A percentile compares a stretch with the other conserved stretches of the same genome.
Evolutionary conservation across 495 filamentous ascomycete genomes (phyloP).

Genomic region (Hyaloscypha hepaticicola): DNA sequence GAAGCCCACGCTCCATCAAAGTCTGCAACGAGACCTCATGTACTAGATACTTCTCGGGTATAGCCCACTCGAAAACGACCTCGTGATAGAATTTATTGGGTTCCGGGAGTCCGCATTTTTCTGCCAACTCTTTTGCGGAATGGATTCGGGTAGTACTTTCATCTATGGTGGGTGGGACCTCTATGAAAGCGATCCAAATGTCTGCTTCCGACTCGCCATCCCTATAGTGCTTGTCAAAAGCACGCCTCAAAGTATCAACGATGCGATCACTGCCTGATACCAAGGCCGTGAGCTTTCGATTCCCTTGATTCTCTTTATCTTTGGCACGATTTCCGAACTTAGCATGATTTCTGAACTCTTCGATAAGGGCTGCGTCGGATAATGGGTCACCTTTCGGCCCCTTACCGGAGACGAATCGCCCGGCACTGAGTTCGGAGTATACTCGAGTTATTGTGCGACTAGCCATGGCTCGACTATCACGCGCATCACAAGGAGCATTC

Average conservation of each 20-base stretch:
- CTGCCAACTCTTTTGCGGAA: constrained; percentile 19
- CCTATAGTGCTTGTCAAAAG: constrained; percentile 23
- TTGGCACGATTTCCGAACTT: constrained; percentile 17
- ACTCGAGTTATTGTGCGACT: constrained; percentile 17
- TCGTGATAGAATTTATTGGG: constrained; percentile 15
- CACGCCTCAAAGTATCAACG: constrained; percentile 18
- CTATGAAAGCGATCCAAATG: constrained; percentile 26
- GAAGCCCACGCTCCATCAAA: constrained; percentile 23
- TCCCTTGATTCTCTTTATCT: too few relatives aligned
- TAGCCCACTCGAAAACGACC: constrained; percentile 26
- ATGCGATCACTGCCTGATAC: constrained; percentile 20
- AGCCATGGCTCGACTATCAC: constrained; percentile 10
- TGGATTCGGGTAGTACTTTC: constrained; percentile 13
- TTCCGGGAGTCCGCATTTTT: constrained; percentile 8
- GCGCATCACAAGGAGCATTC: constrained; percentile 7
- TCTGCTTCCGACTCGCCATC: constrained; percentile 19
- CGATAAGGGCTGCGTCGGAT: constrained; percentile 17
- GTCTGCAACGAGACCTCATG: constrained; percentile 26
- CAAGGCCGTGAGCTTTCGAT: constrained; percentile 20
- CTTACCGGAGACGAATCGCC: constrained; percentile 11
- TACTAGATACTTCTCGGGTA: constrained; percentile 26
- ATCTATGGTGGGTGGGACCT: constrained; percentile 7
- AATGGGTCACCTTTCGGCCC: constrained; percentile 15
- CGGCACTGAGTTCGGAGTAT: constrained; percentile 19
- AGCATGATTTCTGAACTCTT: constrained; percentile 20